Base-by-base conservation (phyloP, 2,329 filamentous ascomycete species). In the Colletotrichum sp. region DNA sequence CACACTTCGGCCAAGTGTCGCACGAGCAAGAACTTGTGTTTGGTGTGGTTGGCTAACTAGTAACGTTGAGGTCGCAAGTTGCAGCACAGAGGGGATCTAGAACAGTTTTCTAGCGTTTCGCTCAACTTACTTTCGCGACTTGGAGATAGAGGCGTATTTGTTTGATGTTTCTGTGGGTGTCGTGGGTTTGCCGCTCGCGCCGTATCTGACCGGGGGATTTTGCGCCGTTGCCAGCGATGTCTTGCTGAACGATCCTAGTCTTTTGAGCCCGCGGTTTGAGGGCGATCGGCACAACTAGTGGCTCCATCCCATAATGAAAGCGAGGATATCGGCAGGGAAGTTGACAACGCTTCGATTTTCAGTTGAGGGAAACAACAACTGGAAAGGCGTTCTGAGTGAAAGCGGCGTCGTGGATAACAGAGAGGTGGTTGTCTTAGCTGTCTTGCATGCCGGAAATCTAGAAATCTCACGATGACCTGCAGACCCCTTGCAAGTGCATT, bases 401-500 rank as follows among this genome's bases (percentile, higher is more conserved):
- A 52, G n/a, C 44, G n/a, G 44, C 55, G 18, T 60, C 34, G 52
- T 49, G 65, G 62, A 52, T 32, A 30, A 26, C 62, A 68, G 36
- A 55, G 57, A 39, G 57, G 64, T 34, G 70, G 57, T n/a, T 76
- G 73, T 69, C 70, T 68, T 52, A 60, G n/a, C 30, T 69, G 36
- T 62, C 24, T 64, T 72, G 69, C 73, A 62, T 34, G 30, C 28
- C 5, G 55, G 21, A 28, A 66, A 24, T 59, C 64, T 71, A 60
- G 69, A 36, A 62, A 30, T 72, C 62, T 68, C 36, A 69, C 30
- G 44, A 72, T 75, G 69, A 68, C 55, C 34, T 72, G 69, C 72
- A 75, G 72, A 34, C 52, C 69, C 63, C 70, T 68, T 57, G 69
- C 32, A 64, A 69, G n/a, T 73, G 57, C 73, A 68, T 73, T 21